Evolutionary conservation across 2,329 filamentous ascomycete species (phyloP).

Genomic region (Gaeumannomyces sp.): DNA sequence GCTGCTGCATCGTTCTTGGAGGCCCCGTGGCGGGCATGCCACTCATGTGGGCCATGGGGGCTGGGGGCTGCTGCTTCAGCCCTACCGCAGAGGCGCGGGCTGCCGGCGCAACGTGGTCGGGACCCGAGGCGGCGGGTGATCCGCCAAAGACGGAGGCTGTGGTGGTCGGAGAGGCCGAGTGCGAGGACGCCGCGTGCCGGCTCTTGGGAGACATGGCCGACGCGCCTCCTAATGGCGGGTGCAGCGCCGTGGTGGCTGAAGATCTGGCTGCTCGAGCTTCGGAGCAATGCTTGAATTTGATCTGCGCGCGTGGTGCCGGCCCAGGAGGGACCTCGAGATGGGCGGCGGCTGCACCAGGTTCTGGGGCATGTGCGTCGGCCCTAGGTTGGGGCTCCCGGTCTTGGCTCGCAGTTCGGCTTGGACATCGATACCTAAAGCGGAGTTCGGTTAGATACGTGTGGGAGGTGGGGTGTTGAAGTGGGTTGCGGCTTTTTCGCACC

Average conservation of each 20-base stretch:
- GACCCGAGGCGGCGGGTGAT: slow-evolving; percentile 39
- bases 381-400: slow-evolving; percentile 77
- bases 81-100: slow-evolving; percentile 27
- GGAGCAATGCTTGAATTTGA: slow-evolving; percentile 70
- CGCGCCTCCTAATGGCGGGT: slow-evolving; percentile 40
- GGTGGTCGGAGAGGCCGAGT: slow-evolving; percentile 52
- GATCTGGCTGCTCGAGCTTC: slow-evolving; percentile 54
- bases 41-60: slow-evolving; percentile 19
- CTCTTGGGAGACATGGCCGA: slow-evolving; percentile 62
- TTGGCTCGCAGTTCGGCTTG: slow-evolving; percentile 92
- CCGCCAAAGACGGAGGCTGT: slow-evolving; percentile 36
- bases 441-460: slow-evolving; percentile 5
- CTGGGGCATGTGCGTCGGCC: slow-evolving; percentile 60
- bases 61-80: slow-evolving; percentile 33
- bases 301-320: slow-evolving; percentile 67
- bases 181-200: slow-evolving; percentile 77
- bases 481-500: slow-evolving; percentile 42
- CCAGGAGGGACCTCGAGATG: slow-evolving; percentile 74
- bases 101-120: slow-evolving; percentile 31
- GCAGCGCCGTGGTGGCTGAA: slow-evolving; percentile 31
- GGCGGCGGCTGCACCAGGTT: slow-evolving; percentile 67
- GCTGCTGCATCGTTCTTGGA: slow-evolving; percentile 21
- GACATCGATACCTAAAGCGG: slow-evolving; percentile 78
- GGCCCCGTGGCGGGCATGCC: slow-evolving; percentile 14
- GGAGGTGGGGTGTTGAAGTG: background rate